Conservation (phyloP, 208 protist genomes). For the Acanthamoeba healyi region DNA sequence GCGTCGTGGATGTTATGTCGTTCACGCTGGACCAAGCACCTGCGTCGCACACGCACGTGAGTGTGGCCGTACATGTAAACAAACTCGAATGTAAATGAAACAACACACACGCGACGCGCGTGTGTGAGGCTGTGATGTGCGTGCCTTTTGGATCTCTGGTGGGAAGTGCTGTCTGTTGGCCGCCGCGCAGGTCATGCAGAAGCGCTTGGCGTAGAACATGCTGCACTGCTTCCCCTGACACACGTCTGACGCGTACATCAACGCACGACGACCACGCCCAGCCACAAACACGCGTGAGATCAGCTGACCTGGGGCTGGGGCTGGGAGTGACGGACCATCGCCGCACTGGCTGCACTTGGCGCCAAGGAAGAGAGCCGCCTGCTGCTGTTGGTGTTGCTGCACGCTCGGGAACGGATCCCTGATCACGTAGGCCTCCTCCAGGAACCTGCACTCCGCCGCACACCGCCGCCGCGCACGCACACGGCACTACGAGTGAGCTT, state of each 20-base stretch:
- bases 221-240: constrained; percentile 25
- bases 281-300: neutral
- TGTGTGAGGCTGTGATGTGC: too few species aligned
- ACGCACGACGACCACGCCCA: neutral
- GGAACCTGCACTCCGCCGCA: neutral
- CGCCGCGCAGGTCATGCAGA: constrained; percentile 24
- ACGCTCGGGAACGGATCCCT: constrained; percentile 23
- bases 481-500: too few species aligned
- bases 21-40: too few species aligned
- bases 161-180: constrained; percentile 22
- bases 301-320: neutral
- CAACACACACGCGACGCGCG: too few species aligned
- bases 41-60: too few species aligned
- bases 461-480: neutral
- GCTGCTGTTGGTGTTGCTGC: constrained; percentile 9
- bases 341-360: constrained; percentile 61
- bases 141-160: constrained; percentile 67
- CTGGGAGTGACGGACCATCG: neutral
- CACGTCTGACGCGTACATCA: neutral
- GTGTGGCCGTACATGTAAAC: too few species aligned
- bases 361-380: constrained; percentile 10
- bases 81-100: too few species aligned
- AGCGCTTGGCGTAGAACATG: constrained; percentile 56
- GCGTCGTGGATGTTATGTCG: too few species aligned
- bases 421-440: constrained; percentile 73